Base-by-base conservation (phyloP, 805 yeast genomes). In the Teunomyces panamensis region DNA sequence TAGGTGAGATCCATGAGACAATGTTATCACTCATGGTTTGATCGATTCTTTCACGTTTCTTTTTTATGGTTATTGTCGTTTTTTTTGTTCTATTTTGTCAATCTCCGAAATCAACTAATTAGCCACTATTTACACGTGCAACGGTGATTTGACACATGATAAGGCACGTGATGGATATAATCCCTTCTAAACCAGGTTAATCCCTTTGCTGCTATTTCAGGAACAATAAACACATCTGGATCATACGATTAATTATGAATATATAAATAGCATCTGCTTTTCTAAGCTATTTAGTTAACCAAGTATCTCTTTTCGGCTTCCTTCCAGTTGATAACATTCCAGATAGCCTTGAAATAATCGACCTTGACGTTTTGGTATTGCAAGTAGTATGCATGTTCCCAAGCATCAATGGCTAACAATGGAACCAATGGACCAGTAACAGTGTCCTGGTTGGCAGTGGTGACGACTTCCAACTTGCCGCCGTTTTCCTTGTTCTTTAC, bases 351-450 rank as follows among this genome's bases (percentile, higher is more conserved):
- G 81, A 90, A 89, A 75, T 90, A 89, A 64, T 89, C 96, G 39
- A 69, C 95, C 78, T 90, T 89, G 65, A 85, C 90, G 74, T 89
- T 89, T 74, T 87, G 85, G 77, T 89, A 89, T 71, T 89, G 96
- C 70, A 90, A 78, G 79, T 89, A 89, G 78, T 89, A 89, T 47
- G 97, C 96, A 64, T 89, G 97, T 72, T 89, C 97, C 97, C 97
- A 89, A 51, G 96, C 96, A 60, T 89, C 97, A 64, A 89, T 87
- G 46, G 96, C 96, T 48, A 90, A 78, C 60, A 90, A 71, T 39
- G 96, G 96, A 42, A 79, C 73, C 65, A 81, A 77, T 8, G 80
- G 65, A 43, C 88, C 87, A 43, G 83, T 74, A 35, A 87, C 89
- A 13, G 94, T 87, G 70, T 89, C 96, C 73, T 89, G 97, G 77